These are phyloP conservation scores for Colletotrichum musicola DNA, from an alignment of 2,329 filamentous ascomycete genomes.

Conservation along the genomic window DNA sequence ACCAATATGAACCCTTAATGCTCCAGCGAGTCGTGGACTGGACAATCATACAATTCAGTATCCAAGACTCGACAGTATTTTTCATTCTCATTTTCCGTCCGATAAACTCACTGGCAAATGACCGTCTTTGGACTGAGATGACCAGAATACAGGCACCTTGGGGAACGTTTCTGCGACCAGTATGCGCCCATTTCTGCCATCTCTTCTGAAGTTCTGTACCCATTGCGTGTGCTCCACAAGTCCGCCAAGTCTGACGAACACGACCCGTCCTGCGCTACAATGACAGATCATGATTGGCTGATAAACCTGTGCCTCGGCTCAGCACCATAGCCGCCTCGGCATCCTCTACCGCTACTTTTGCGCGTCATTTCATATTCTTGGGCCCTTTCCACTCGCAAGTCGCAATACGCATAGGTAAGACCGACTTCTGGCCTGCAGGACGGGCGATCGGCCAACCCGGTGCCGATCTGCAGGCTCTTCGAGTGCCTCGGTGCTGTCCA, in stretches of 20 bases:
- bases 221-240: too few relatives aligned
- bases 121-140: too few relatives aligned
- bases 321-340: background rate
- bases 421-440: conserved; percentile 11
- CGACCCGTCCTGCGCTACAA: too few relatives aligned
- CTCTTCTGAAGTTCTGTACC: too few relatives aligned
- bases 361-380: conserved; percentile 12
- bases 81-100: too few relatives aligned
- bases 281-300: conserved; percentile 18
- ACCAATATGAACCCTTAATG: background rate
- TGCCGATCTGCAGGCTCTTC: conserved; percentile 27
- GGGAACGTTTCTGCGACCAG: too few relatives aligned
- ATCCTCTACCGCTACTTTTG: conserved; percentile 8
- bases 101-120: too few relatives aligned
- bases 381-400: background rate
- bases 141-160: too few relatives aligned
- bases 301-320: conserved; percentile 27
- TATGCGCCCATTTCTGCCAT: too few relatives aligned
- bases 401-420: background rate
- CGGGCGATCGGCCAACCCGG: conserved; percentile 29
- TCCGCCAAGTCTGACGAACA: too few relatives aligned
- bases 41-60: background rate
- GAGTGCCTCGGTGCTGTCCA: conserved; percentile 16
- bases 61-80: background rate
- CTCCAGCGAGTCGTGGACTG: too few relatives aligned